A percentile compares a stretch with the other conserved stretches of the same genome.
These are phyloP conservation scores for Macrophomina tecta DNA, from an alignment of 2,329 filamentous ascomycete species.

Conservation along the genomic window DNA sequence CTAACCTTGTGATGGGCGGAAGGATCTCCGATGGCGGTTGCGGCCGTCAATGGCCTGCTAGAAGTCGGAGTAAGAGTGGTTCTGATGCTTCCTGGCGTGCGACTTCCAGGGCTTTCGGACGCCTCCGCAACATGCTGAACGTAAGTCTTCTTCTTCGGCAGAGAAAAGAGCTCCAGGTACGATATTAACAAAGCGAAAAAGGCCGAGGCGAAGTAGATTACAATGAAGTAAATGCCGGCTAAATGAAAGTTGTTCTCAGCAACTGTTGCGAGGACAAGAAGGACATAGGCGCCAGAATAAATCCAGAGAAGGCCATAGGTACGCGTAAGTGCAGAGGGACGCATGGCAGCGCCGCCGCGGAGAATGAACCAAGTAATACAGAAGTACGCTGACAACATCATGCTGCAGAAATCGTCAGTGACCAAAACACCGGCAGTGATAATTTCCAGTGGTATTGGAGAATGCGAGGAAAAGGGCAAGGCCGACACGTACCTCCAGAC, in stretches of 20 bases:
- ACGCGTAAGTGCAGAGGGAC: conserved; percentile 85
- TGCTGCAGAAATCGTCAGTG: conserved; percentile 51
- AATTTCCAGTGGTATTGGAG: neutral
- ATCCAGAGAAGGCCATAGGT: conserved; percentile 85
- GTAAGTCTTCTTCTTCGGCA: conserved; percentile 73
- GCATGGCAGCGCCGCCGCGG: conserved; percentile 75
- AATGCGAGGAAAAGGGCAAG: neutral
- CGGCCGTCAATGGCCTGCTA: conserved; percentile 40
- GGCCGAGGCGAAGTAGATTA: conserved; percentile 78
- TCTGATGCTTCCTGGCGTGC: conserved; percentile 28
- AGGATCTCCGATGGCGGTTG: conserved; percentile 41
- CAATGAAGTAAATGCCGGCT: conserved; percentile 77
- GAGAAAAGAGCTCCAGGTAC: conserved; percentile 78
- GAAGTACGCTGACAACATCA: conserved; percentile 83
- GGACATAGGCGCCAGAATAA: conserved; percentile 74
- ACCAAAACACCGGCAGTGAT: too few relatives aligned
- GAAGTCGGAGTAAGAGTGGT: conserved; percentile 40
- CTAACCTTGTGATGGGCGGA: conserved; percentile 26
- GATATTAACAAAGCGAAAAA: conserved; percentile 78
- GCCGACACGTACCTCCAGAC: conserved; percentile 68
- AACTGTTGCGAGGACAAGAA: conserved; percentile 75
- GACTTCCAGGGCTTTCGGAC: conserved; percentile 29
- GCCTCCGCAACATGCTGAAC: conserved; percentile 58
- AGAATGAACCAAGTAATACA: conserved; percentile 83
- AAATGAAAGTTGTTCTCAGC: conserved; percentile 76